Evolutionary conservation across 2,329 filamentous ascomycete genomes (phyloP).

Genomic region (Penicillium sp.): DNA sequence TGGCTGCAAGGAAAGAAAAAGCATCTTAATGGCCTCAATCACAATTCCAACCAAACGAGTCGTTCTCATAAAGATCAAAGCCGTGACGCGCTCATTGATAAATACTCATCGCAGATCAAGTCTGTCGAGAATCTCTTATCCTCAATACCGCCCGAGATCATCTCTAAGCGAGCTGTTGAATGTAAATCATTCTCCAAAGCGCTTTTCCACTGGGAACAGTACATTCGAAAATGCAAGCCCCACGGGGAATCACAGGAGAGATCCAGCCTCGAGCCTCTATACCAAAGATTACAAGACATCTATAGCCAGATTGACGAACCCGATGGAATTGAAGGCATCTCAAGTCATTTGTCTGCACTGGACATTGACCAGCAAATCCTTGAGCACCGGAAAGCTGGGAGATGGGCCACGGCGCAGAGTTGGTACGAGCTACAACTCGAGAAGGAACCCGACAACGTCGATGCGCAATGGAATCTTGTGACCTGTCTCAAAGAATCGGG

Average conservation of each 20-base stretch:
- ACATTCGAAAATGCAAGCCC: constrained; percentile 56
- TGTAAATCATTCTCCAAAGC: constrained; percentile 88
- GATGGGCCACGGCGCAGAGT: constrained; percentile 89
- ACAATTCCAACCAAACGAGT: constrained; percentile 22
- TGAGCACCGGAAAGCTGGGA: constrained; percentile 81
- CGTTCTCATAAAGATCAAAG: constrained; percentile 24
- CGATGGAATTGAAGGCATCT: constrained; percentile 90
- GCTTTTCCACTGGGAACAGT: constrained; percentile 87
- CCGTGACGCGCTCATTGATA: constrained; percentile 25
- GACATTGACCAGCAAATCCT: constrained; percentile 88
- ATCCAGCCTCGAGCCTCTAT: constrained; percentile 53
- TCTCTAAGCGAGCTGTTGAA: constrained; percentile 77
- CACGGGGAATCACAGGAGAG: constrained; percentile 42
- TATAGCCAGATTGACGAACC: constrained; percentile 97
- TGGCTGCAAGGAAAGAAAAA: constrained; percentile 76
- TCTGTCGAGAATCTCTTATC: constrained; percentile 64
- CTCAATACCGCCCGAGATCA: constrained; percentile 61
- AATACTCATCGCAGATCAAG: constrained; percentile 41
- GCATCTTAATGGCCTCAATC: constrained; percentile 31
- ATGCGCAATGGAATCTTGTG: constrained; percentile 73
- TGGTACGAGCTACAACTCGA: constrained; percentile 92
- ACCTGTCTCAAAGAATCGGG: constrained; percentile 90
- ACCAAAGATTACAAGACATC: constrained; percentile 77
- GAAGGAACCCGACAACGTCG: constrained; percentile 64
- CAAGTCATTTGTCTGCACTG: constrained; percentile 73